Base-by-base conservation (phyloP, 2,329 filamentous ascomycete genomes). In the Didymellaceae sp. region DNA sequence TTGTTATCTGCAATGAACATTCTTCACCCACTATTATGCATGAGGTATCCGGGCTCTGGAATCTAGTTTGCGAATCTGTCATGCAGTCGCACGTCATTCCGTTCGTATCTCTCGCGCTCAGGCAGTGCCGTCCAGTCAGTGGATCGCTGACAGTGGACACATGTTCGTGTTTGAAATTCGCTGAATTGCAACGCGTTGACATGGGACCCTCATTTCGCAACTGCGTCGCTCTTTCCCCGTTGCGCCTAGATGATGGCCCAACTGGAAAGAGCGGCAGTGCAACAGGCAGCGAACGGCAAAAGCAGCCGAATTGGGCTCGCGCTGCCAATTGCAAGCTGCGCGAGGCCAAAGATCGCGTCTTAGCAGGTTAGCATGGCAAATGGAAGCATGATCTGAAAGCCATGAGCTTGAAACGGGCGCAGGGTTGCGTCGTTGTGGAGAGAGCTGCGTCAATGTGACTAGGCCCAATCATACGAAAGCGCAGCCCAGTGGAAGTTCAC, bases 401-500 rank as follows among this genome's bases (percentile, higher is more conserved):
- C 25, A 16, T 38, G 32, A 52, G 48, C 42, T 31, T 52, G 48
- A 52, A 52, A 52, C 48, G 31, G 32, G 37, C 21, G 38, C 48
- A 52, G 43, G 42, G 48, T 46, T 46, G 38, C 48, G 48, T 42
- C 37, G 35, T 18, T 45, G 42, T 52, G 42, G 48, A 52, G 35
- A 46, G 48, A 52, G 48, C 48, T 52, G 48, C 42, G 48, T 44
- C 48, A 33, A 46, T 33, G 20, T 31, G 22, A 42, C 42, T 52
- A 38, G 39, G 42, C 39, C 46, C 46, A 50, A 50, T 50, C 33
- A 42, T 39, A 44, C 26, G 13, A 30, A 37, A 33, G 48, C 26
- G 48, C 48, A 52, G 48, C 48, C 48, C 48, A 51, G 47, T 40
- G 45, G 30, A 49, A 37, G 33, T 52, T 52, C 31, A 52, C 38